A percentile compares a stretch with the other conserved stretches of the same genome.
Conservation (phyloP, 345 rosid genomes). For the Sisymbrium irio region DNA sequence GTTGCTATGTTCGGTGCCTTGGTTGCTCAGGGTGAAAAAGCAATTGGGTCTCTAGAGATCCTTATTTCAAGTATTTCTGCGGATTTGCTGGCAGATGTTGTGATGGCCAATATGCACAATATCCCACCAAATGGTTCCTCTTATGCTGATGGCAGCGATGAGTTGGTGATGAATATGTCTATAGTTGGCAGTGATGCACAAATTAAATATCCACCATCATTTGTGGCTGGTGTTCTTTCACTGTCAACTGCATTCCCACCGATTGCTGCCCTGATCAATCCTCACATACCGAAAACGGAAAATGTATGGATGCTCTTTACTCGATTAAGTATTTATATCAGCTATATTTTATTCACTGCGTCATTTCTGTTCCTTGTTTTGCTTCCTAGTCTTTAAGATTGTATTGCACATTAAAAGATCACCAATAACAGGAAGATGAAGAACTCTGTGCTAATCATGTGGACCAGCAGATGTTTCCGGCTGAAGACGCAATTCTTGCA, state of each 20-base stretch:
- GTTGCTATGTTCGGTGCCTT: slow-evolving; percentile 89
- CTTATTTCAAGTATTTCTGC: slow-evolving; percentile 91
- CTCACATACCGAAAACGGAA: slow-evolving; percentile 37
- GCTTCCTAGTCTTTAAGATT: slow-evolving; percentile 16
- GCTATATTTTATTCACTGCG: neutral
- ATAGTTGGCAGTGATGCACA: slow-evolving; percentile 62
- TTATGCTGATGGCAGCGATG: slow-evolving; percentile 56
- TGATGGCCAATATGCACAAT: slow-evolving; percentile 89
- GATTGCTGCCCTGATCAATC: slow-evolving; percentile 53
- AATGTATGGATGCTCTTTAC: slow-evolving; percentile 39
- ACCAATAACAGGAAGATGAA: slow-evolving; percentile 48
- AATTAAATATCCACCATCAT: slow-evolving; percentile 72
- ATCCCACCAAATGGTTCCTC: slow-evolving; percentile 47
- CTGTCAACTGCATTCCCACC: slow-evolving; percentile 75
- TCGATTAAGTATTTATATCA: slow-evolving; percentile 6
- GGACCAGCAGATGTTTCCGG: slow-evolving; percentile 40
- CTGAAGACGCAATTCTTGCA: slow-evolving; percentile 45
- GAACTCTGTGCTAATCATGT: slow-evolving; percentile 38
- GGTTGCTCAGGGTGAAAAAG: slow-evolving; percentile 97
- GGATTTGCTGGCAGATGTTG: slow-evolving; percentile 95
- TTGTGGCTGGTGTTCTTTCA: slow-evolving; percentile 69
- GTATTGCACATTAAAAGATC: slow-evolving; percentile 32
- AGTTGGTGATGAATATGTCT: slow-evolving; percentile 54
- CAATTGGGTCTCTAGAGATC: slow-evolving; percentile 76
- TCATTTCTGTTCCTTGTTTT: slow-evolving; percentile 11